Evolutionary conservation across 441 rosid genomes (phyloP).

Genomic region (Croton setiger): DNA sequence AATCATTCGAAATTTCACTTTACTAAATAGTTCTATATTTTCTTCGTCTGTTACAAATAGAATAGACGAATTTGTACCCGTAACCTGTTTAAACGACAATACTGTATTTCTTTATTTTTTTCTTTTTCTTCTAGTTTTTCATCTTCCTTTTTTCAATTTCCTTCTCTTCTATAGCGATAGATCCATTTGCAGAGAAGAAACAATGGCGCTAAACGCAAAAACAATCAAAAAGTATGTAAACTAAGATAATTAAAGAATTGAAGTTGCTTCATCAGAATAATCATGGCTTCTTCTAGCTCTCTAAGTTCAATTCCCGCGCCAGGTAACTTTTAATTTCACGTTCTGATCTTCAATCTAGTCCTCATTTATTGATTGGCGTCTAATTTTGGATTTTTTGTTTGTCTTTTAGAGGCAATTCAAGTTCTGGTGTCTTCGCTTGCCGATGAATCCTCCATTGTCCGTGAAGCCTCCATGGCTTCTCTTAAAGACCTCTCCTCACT

Average conservation of each 20-base stretch:
- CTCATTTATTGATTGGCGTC: neutral
- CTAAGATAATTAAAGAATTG: no score
- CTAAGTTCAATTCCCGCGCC: constrained; percentile 71
- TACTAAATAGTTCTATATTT: no score
- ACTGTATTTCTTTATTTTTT: no score
- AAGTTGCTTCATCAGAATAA: no score
- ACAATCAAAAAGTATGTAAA: no score
- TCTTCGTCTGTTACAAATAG: no score
- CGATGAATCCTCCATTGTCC: constrained; percentile 76
- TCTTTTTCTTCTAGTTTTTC: no score
- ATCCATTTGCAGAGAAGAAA: neutral
- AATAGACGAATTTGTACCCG: no score
- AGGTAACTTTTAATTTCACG: constrained; percentile 35
- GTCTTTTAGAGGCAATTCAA: constrained; percentile 76
- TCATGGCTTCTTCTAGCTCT: constrained; percentile 68
- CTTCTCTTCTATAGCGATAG: neutral
- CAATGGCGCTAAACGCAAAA: neutral
- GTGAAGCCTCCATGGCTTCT: constrained; percentile 82
- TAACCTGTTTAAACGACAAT: no score
- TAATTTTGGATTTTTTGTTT: neutral
- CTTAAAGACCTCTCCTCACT: constrained; percentile 70
- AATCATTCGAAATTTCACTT: no score
- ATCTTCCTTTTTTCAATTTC: no score
- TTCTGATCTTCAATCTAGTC: neutral
- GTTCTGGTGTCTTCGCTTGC: constrained; percentile 79